These are phyloP conservation scores for Mycena galericulata DNA, from an alignment of 768 basidiomycete genomes.

Conservation along the genomic window DNA sequence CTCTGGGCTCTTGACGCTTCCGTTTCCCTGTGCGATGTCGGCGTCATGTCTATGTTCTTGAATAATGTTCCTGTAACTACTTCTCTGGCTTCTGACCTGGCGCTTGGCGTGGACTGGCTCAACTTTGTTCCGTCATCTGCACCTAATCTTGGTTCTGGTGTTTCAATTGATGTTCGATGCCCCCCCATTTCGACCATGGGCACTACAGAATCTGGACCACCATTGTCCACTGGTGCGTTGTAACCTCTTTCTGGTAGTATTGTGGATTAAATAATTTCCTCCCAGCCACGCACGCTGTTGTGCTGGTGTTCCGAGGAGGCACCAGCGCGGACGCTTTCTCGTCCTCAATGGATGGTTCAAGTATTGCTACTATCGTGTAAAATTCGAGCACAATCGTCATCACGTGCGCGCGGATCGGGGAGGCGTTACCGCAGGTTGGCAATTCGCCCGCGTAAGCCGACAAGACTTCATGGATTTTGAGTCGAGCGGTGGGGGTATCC, in stretches of 20 bases:
- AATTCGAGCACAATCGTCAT: no score
- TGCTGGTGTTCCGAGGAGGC: not conserved
- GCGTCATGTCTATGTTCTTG: not conserved
- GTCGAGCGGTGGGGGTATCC: no score
- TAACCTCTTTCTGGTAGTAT: not conserved
- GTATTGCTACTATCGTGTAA: no score
- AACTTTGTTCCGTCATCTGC: not conserved
- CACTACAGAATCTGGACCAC: not conserved
- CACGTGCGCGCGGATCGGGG: no score
- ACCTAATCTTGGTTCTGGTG: not conserved
- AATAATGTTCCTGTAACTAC: not conserved
- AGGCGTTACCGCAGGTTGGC: no score
- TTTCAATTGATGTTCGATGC: not conserved
- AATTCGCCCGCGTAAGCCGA: no score
- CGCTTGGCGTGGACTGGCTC: not conserved
- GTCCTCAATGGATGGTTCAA: not conserved
- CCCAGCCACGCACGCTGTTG: not conserved
- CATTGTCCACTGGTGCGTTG: not conserved
- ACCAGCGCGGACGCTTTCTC: not conserved
- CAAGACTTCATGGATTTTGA: no score
- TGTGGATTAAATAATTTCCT: not conserved
- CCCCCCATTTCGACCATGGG: not conserved
- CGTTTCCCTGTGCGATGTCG: not conserved
- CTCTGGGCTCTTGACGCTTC: constrained; percentile 6
- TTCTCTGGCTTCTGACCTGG: not conserved